A percentile compares a stretch with the other conserved stretches of the same genome.
These are phyloP conservation scores for Megacollybia marginata DNA, from an alignment of 768 basidiomycete species.

Conservation along the genomic window DNA sequence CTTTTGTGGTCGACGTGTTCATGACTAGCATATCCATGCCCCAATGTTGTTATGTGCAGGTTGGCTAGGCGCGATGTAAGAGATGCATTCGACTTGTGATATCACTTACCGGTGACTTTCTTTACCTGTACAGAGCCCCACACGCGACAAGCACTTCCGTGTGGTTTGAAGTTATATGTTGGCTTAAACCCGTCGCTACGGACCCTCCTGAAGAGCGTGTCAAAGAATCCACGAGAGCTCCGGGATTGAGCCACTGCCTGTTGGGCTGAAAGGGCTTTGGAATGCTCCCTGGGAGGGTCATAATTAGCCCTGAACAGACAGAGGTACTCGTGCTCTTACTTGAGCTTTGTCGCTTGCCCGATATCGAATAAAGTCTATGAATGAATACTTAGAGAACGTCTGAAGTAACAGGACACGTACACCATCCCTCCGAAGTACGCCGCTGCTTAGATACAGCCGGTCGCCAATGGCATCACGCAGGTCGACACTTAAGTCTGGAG, in stretches of 20 bases:
- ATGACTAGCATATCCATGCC: slow-evolving; percentile 86
- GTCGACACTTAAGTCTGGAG: slow-evolving; percentile 76
- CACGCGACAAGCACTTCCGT: slow-evolving; percentile 78
- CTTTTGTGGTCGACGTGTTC: slow-evolving; percentile 84
- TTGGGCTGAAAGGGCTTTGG: slow-evolving; percentile 54
- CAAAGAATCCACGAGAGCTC: slow-evolving; percentile 67
- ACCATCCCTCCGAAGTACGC: slow-evolving; percentile 78
- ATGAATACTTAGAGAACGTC: not conserved
- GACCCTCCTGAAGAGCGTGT: slow-evolving; percentile 39
- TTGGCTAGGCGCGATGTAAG: slow-evolving; percentile 46
- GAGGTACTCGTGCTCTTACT: slow-evolving; percentile 30
- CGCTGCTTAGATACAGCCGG: slow-evolving; percentile 69
- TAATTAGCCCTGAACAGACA: not conserved
- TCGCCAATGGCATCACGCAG: slow-evolving; percentile 93
- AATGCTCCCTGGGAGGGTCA: slow-evolving; percentile 44
- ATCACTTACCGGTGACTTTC: slow-evolving; percentile 70
- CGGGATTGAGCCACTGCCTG: slow-evolving; percentile 70
- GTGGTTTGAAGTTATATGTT: slow-evolving; percentile 60
- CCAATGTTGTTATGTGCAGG: slow-evolving; percentile 88
- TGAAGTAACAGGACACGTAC: slow-evolving; percentile 28
- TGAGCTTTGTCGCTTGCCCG: slow-evolving; percentile 69
- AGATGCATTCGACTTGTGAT: not conserved
- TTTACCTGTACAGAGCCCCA: slow-evolving; percentile 80
- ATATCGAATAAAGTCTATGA: slow-evolving; percentile 69
- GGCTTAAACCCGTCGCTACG: slow-evolving; percentile 49